Base-by-base conservation (phyloP, 2,329 filamentous ascomycete species). In the Colletotrichum coccodes region DNA sequence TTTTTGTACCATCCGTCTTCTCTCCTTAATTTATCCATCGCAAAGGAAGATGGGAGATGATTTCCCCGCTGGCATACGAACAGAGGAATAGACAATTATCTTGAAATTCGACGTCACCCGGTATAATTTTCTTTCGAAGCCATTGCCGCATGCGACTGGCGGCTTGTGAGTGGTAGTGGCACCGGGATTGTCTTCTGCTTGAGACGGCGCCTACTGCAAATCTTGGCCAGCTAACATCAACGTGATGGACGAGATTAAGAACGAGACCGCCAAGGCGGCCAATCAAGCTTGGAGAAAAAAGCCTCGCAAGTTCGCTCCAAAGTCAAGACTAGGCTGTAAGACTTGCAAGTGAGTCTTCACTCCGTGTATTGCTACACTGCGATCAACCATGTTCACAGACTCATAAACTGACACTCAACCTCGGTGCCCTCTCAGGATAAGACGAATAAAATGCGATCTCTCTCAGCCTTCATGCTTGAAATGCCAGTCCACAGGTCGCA, bases 271-370 rank as follows among this genome's bases (percentile, higher is more conserved):
- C 11, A 47, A 47, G 23, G 9, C 44, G 2, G 44, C 44, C 44
- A 28, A 28, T 49, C 46, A 49, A 18, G 46, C 46, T 11, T 49
- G 46, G 46, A 30, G 79, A 72, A 80, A 70, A 70, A 77, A 72
- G 63, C 78, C 80, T 71, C 76, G 79, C 50, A 77, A 76, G 46
- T 81, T 77, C 38, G 77, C 80, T 61, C 77, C 79, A 70, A 81
- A 81, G 73, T 81, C 79, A 70, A 77, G 75, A 73, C 72, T 77
- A 16, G 79, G 79, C 54, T 81, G 79, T 71, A 80, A 78, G 71
- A 81, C 79, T 47, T 81, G 79, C 79, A 81, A 81, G 79, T 81
- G 64, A 78, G 79, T 75, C 54, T 71, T 64, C 60, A 58, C 61
- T 68, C 57, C 18, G 21, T 56, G 21, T 18, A 28, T 56, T 21